phyloP scores from a whole-genome alignment of 1,284 basidiomycete species.

The Papiliotrema fonsecae region DNA sequence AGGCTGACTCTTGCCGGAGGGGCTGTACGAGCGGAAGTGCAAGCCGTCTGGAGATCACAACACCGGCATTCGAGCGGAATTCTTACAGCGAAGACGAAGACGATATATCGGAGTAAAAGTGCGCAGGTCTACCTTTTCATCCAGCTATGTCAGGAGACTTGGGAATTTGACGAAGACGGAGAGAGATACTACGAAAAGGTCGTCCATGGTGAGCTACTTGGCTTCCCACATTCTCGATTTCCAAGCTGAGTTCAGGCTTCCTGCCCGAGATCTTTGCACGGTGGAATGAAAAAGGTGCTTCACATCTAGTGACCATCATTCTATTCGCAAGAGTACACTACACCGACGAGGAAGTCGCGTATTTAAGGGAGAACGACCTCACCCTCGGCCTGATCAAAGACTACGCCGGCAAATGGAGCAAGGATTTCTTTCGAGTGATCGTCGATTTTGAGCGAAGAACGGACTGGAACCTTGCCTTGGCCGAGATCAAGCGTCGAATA shows the following conservation, averaged over 20 bases:
- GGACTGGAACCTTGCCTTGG: constrained; percentile 82
- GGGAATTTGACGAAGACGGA: constrained; percentile 96
- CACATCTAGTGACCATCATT: constrained; percentile 90
- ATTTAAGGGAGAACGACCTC: constrained; percentile 48
- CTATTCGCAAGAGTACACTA: constrained; percentile 93
- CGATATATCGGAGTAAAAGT: constrained; percentile 84
- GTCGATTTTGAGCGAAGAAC: constrained; percentile 83
- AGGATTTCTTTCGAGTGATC: constrained; percentile 92
- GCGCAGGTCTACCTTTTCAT: constrained; percentile 85
- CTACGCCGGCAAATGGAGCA: constrained; percentile 74
- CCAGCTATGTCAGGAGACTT: constrained; percentile 91
- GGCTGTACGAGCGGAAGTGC: constrained; percentile 70
- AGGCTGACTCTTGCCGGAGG: constrained; percentile 51
- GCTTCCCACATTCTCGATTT: constrained; percentile 2
- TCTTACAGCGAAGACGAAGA: constrained; percentile 76
- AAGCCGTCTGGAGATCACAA: constrained; percentile 56
- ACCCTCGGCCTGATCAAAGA: constrained; percentile 65
- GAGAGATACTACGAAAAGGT: constrained; percentile 96
- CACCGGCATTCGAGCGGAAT: constrained; percentile 67
- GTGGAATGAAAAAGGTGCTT: constrained; percentile 78
- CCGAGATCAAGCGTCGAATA: constrained; percentile 79
- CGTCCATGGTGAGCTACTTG: constrained; percentile 57
- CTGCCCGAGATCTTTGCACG: constrained; percentile 75
- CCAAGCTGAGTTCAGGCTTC: constrained; percentile 53
- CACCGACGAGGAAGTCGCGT: constrained; percentile 72